A percentile compares a stretch with the other conserved stretches of the same genome.
phyloP scores from a whole-genome alignment of 2,329 filamentous ascomycete genomes.

The Colletotrichum sidae region DNA sequence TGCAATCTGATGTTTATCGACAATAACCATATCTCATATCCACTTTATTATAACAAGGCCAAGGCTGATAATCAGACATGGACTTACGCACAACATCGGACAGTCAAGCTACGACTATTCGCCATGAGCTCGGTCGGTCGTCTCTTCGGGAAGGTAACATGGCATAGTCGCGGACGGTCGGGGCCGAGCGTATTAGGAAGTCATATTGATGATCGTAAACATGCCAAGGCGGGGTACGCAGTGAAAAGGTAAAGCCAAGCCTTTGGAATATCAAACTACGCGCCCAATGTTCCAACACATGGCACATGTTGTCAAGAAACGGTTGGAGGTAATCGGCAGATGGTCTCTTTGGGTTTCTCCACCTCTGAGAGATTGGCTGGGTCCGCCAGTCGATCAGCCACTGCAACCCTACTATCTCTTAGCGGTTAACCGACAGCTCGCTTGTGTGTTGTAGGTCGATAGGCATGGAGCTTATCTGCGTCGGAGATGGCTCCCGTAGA shows the following conservation, averaged over 20 bases:
- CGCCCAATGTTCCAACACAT: neutral
- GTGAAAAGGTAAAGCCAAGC: neutral
- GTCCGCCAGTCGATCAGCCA: neutral
- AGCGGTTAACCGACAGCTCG: constrained; percentile 1
- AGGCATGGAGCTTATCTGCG: too few relatives aligned
- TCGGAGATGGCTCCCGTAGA: too few relatives aligned
- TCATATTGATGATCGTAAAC: neutral
- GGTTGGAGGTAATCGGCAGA: neutral
- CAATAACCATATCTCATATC: neutral
- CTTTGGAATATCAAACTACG: neutral
- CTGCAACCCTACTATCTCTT: constrained; percentile 30
- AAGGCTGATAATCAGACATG: neutral
- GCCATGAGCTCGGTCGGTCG: constrained; percentile 5
- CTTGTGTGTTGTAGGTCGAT: too few relatives aligned
- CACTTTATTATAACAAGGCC: neutral
- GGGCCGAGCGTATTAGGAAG: constrained; percentile 29
- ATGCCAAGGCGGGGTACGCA: constrained; percentile 1
- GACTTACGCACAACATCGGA: neutral
- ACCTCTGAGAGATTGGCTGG: constrained; percentile 25
- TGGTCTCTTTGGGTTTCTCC: constrained; percentile 26
- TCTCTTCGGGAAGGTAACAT: constrained; percentile 31
- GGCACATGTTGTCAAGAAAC: constrained; percentile 14
- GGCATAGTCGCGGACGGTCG: neutral
- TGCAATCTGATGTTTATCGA: neutral
- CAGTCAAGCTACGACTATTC: constrained; percentile 4